phyloP scores from a whole-genome alignment of 106 monocot species.

The Allium fistulosum region DNA sequence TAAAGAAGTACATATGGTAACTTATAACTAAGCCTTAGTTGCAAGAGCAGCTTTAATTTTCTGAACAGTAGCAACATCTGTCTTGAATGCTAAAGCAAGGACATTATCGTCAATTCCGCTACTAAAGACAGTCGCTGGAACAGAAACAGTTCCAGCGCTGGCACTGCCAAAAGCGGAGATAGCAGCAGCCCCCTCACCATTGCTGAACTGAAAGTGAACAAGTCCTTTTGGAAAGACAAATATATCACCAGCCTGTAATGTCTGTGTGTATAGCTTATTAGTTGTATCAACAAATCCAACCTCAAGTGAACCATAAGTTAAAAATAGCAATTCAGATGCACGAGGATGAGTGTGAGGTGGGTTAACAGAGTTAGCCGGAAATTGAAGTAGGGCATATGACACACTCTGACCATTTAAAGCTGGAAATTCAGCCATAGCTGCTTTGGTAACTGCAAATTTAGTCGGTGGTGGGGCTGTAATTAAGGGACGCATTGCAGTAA shows the following conservation, averaged over 20 bases:
- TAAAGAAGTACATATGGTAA: too few species aligned
- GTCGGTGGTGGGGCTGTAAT: too few species aligned
- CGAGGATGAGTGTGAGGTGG: constrained; percentile 20
- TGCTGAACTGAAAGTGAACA: constrained; percentile 14
- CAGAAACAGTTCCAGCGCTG: constrained; percentile 13
- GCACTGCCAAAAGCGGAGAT: constrained; percentile 23
- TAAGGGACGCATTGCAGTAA: constrained; percentile 3
- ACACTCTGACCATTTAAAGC: constrained; percentile 19
- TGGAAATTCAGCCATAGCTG: constrained; percentile 9
- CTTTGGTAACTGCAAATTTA: constrained; percentile 9
- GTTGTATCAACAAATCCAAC: constrained; percentile 18
- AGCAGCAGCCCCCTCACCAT: not conserved
- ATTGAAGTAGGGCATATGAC: constrained; percentile 11
- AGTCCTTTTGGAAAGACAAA: constrained; percentile 22
- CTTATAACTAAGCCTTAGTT: too few species aligned
- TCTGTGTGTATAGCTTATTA: constrained; percentile 11
- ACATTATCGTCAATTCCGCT: constrained; percentile 12
- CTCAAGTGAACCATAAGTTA: not conserved
- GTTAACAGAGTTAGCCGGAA: not conserved
- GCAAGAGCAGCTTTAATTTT: not conserved
- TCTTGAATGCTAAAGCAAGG: constrained; percentile 21
- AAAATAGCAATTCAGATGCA: constrained; percentile 7
- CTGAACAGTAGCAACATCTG: constrained; percentile 9
- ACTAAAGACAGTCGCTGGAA: constrained; percentile 13
- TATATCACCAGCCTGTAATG: constrained; percentile 6